phyloP scores from a whole-genome alignment of 176 grass and related monocot species.

The Triticum timopheevii region DNA sequence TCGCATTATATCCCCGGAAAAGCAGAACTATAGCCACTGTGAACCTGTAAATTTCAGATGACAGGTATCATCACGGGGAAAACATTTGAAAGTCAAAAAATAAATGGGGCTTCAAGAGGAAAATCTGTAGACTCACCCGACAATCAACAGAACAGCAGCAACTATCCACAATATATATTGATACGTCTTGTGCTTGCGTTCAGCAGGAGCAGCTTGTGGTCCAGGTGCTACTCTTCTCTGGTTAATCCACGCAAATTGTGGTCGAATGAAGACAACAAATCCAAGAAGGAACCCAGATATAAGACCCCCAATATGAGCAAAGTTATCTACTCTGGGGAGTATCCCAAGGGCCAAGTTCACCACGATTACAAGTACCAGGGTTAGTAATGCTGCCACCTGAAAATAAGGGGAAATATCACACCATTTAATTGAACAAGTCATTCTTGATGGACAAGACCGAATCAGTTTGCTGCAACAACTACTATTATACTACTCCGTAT shows the following conservation, averaged over 20 bases:
- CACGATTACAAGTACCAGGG: conserved; percentile 58
- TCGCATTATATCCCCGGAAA: conserved; percentile 72
- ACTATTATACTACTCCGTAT: not conserved
- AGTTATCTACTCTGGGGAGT: conserved; percentile 84
- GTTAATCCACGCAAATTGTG: conserved; percentile 67
- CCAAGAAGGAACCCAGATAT: conserved; percentile 87
- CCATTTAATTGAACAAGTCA: conserved; percentile 6
- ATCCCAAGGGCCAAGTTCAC: conserved; percentile 78
- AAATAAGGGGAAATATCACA: conserved; percentile 1
- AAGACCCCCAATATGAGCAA: conserved; percentile 92
- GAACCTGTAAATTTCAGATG: conserved; percentile 52
- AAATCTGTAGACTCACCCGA: conserved; percentile 37
- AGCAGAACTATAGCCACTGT: conserved; percentile 53
- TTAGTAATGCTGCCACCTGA: conserved; percentile 63
- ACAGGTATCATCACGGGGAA: conserved; percentile 7
- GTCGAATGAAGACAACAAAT: conserved; percentile 75
- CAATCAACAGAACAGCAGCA: conserved; percentile 47
- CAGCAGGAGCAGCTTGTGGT: conserved; percentile 13
- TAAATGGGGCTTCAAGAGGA: not conserved
- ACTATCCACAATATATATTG: conserved; percentile 73
- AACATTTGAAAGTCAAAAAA: not conserved
- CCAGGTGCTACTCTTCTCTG: conserved; percentile 35
- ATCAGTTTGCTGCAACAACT: not conserved
- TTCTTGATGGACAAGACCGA: not conserved
- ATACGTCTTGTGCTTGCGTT: conserved; percentile 68